Conservation (phyloP, 192 early-diverging fungal genomes). For the Coemansia sp. region DNA sequence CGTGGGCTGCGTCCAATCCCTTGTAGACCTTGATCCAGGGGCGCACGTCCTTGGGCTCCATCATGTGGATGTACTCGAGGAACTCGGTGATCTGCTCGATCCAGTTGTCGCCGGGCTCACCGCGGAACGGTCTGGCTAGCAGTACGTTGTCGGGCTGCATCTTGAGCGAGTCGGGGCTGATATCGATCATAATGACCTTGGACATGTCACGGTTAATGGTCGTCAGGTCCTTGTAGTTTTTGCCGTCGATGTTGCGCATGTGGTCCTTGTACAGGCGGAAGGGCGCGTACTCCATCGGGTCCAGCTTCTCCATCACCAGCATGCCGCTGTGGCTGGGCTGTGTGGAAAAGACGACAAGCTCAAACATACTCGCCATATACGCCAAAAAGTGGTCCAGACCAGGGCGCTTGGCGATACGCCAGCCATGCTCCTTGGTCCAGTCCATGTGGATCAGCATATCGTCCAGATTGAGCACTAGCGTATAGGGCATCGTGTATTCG, state of each 20-base stretch:
- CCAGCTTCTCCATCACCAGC: constrained; percentile 83
- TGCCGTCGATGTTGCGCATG: constrained; percentile 81
- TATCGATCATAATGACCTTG: constrained; percentile 93
- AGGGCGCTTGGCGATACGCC: constrained; percentile 94
- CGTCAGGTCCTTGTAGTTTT: constrained; percentile 83
- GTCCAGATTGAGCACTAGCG: constrained; percentile 92
- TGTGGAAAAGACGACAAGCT: constrained; percentile 94
- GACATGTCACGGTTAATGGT: constrained; percentile 91
- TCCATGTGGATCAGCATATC: constrained; percentile 90
- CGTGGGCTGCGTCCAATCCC: constrained; percentile 64
- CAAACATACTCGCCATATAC: constrained; percentile 87
- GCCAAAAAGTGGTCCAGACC: constrained; percentile 94
- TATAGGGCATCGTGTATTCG: constrained; percentile 84
- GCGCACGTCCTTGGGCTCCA: constrained; percentile 73
- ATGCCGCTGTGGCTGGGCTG: constrained; percentile 77
- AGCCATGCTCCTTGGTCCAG: constrained; percentile 95
- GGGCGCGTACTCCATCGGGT: constrained; percentile 82
- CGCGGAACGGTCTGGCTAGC: constrained; percentile 80
- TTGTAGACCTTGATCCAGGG: constrained; percentile 67
- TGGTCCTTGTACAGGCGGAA: constrained; percentile 92
- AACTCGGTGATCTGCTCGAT: constrained; percentile 84
- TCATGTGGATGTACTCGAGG: constrained; percentile 76
- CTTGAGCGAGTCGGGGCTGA: constrained; percentile 75
- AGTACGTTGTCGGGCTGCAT: constrained; percentile 93
- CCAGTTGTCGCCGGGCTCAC: constrained; percentile 76